Base-by-base conservation (phyloP, 768 basidiomycete genomes). In the Leccinellum luteum region DNA sequence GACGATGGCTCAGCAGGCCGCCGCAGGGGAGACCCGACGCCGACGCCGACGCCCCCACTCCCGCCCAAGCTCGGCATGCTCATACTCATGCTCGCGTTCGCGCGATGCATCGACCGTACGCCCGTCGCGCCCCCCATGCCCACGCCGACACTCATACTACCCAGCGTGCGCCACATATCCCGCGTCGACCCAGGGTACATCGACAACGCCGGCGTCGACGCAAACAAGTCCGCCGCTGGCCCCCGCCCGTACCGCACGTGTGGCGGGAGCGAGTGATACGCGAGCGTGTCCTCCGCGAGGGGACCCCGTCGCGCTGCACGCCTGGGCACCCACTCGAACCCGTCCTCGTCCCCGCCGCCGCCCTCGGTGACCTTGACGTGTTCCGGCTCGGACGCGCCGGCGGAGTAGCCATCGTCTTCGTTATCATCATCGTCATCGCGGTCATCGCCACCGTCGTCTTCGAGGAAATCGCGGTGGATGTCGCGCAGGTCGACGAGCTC, bases 381-480 rank as follows among this genome's bases (percentile, higher is more conserved):
- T 21, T 82, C 81, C 27, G 61, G 57, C 35, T 74, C 72, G 0
- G 63, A 60, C 47, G 47, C 45, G 25, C 41, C 71, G 6, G 15
- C n/a, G n/a, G n/a, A 31, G 27, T 78, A 71, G 21, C 64, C 58
- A 48, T 86, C 83, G 63, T 90, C 89, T 4, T 41, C 38, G n/a
- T 41, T 6, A 1, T 41, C 10, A 0, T 41, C 41, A 0, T 41
- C 41, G 1, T 6, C n/a, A 1, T 5, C n/a, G 4, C 6, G 41
- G 41, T 10, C 41, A 10, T 86, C 83, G 63, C 90, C 88, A 0
- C 21, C n/a, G 19, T 86, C 83, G 63, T 91, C 89, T 58, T 94
- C 91, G 54, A 97, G 83, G 68, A 98, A 98, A 70, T 96, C 95
- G 52, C 86, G 87, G 74, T 95, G 92, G 56, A 98, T 92, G 78